These are phyloP conservation scores for Pythium rishiriense DNA, from an alignment of 352 stramenopile species.

Conservation along the genomic window DNA sequence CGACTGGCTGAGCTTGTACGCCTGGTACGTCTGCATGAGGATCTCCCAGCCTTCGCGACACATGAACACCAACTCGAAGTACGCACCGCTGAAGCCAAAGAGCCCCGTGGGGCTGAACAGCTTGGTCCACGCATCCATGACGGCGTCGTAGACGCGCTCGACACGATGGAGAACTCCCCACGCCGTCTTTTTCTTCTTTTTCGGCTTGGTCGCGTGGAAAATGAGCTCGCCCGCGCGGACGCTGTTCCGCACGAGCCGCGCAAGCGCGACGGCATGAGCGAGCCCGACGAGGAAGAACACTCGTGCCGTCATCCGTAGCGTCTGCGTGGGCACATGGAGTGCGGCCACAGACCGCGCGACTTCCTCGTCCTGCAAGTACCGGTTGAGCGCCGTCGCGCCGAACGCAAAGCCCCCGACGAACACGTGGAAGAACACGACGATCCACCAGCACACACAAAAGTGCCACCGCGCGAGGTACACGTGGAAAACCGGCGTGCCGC, in stretches of 20 bases:
- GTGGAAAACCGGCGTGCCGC: no score
- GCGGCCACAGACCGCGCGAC: not conserved
- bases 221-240: not conserved
- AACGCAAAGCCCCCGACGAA: constrained; percentile 9
- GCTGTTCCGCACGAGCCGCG: not conserved
- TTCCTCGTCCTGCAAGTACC: not conserved
- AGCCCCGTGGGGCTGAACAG: constrained; percentile 6
- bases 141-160: not conserved
- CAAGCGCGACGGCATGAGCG: constrained; percentile 5
- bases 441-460: constrained; percentile 22
- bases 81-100: constrained; percentile 10
- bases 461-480: no score
- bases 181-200: no score
- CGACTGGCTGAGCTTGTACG: constrained; percentile 18
- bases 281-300: constrained; percentile 18
- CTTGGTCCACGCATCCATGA: not conserved
- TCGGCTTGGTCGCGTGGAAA: not conserved
- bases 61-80: constrained; percentile 18
- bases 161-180: no score
- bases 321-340: not conserved
- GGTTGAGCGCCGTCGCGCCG: constrained; percentile 2
- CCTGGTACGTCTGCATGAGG: constrained; percentile 29
- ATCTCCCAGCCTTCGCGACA: constrained; percentile 27
- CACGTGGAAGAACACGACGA: not conserved
- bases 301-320: constrained; percentile 2